Base-by-base conservation (phyloP, 2,329 filamentous ascomycete genomes). In the Sordariomycetes sp. region DNA sequence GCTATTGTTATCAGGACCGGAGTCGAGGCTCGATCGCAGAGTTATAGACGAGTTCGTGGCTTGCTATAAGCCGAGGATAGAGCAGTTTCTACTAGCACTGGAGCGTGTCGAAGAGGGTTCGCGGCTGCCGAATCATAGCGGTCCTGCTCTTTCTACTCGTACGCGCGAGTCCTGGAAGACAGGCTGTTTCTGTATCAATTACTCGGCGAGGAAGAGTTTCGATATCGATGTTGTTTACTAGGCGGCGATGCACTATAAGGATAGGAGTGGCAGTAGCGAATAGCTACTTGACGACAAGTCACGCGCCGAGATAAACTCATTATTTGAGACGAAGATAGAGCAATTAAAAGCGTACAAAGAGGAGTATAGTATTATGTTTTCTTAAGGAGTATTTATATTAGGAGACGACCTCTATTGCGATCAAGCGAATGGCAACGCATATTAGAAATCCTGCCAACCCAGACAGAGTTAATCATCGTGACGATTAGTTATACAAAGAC, bases 151-250 rank as follows among this genome's bases (percentile, higher is more conserved):
- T 28, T 65, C 62, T 53, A 28, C 59, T 34, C 60, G 61, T 28
- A 71, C 73, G 67, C 65, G 66, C 36, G 64, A 70, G 3, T 69
- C 68, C 6, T 71, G 68, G 70, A 60, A 32, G 20, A 65, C 59
- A 15, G 63, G 64, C 7, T 62, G 63, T 24, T 72, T 73, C 61
- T 72, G 67, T 69, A 70, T 72, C 55, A 60, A 72, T 52, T 69
- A 65, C 60, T 67, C 65, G n/a, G 64, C 65, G 15, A 64, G 69
- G 57, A 70, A 65, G 55, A 66, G 66, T 57, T 68, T 70, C n/a
- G 67, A 71, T 48, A 36, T 71, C 1, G 69, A 72, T 59, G 61
- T 56, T 1, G 62, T 69, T 20, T 72, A 69, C 58, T 71, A 66
- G 66, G 59, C 59, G 24, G 59, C 58, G 15, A 57, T 69, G 53